Evolutionary conservation across 805 yeast genomes (phyloP).

Genomic region (Candida ulmi): DNA sequence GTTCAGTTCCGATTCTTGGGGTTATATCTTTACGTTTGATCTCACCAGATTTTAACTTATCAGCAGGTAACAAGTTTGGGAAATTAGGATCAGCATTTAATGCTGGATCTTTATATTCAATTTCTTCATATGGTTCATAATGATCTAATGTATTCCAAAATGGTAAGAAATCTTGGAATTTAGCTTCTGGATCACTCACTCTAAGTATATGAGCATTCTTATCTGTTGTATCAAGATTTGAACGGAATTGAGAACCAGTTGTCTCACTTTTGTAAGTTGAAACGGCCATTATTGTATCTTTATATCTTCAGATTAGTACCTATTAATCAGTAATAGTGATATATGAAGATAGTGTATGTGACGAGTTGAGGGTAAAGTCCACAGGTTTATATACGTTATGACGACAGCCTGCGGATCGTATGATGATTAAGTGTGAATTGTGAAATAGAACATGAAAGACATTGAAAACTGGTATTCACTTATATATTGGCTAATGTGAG

Average conservation of each 20-base stretch:
- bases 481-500: not conserved
- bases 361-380: no score
- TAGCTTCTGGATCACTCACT: constrained; percentile 10
- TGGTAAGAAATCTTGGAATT: constrained; percentile 26
- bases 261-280: constrained; percentile 10
- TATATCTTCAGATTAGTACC: no score
- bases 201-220: constrained; percentile 2
- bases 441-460: no score
- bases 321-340: no score
- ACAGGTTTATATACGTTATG: no score
- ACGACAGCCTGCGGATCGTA: no score
- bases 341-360: no score
- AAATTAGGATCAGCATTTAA: constrained; percentile 18
- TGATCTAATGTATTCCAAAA: constrained; percentile 22
- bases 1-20: constrained; percentile 61
- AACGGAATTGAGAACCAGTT: constrained; percentile 10
- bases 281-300: constrained; percentile 4
- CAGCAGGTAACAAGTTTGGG: constrained; percentile 19
- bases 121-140: constrained; percentile 12
- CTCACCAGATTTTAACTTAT: constrained; percentile 4
- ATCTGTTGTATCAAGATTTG: constrained; percentile 2
- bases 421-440: no score
- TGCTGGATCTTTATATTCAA: constrained; percentile 5
- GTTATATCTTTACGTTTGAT: constrained; percentile 20
- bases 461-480: no score